phyloP scores from a whole-genome alignment of 768 basidiomycete genomes.

The Mycena pura region DNA sequence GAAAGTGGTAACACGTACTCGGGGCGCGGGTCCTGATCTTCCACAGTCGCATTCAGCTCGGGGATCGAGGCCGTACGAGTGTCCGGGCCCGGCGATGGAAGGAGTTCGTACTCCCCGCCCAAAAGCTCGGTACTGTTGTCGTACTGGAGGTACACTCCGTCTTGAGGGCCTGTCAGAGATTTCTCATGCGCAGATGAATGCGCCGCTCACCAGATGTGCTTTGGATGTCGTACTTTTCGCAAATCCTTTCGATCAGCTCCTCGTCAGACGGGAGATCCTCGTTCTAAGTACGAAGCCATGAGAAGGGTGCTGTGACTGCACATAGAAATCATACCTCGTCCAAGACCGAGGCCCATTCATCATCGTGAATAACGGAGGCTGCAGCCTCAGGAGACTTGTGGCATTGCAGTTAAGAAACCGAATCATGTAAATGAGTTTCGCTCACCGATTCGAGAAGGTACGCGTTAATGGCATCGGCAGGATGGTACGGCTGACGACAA shows the following conservation, averaged over 20 bases:
- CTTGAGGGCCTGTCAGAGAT: not conserved
- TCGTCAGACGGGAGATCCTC: not conserved
- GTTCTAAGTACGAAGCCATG: not conserved
- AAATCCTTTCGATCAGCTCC: not conserved
- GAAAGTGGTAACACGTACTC: too few species aligned
- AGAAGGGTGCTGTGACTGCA: not conserved
- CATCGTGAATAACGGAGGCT: conserved; percentile 6
- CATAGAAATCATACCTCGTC: not conserved
- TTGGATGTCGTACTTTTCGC: not conserved
- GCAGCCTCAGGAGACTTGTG: not conserved
- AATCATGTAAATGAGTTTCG: not conserved
- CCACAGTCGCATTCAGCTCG: too few species aligned
- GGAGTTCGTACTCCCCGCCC: too few species aligned
- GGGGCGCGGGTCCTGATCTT: too few species aligned
- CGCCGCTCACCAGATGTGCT: not conserved
- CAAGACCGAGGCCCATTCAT: conserved; percentile 7
- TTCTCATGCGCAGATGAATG: not conserved
- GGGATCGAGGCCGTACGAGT: too few species aligned
- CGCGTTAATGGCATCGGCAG: not conserved
- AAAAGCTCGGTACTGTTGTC: too few species aligned
- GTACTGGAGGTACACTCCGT: not conserved
- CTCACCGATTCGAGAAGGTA: conserved; percentile 9
- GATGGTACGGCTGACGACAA: not conserved
- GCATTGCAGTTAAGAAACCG: not conserved
- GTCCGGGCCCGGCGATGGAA: too few species aligned